These are phyloP conservation scores for Adansonia grandidieri DNA, from an alignment of 441 rosid species.

Conservation along the genomic window DNA sequence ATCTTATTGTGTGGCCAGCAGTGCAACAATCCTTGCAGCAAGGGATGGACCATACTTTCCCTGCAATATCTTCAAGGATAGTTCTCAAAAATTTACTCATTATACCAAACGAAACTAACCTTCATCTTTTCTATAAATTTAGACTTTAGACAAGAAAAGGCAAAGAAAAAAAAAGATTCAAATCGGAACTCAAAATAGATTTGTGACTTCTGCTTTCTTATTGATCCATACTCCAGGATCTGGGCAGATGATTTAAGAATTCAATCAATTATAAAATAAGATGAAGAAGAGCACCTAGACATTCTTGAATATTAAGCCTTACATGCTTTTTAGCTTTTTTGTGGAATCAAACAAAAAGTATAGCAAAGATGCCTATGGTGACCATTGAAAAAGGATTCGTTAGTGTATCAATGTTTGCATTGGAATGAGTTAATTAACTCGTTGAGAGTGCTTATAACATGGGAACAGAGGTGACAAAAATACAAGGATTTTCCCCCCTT, in stretches of 20 bases:
- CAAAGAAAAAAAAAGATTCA: neutral
- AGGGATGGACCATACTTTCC: neutral
- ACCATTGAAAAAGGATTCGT: too few species aligned
- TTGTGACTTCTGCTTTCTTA: neutral
- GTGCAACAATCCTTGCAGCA: neutral
- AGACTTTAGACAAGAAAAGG: neutral
- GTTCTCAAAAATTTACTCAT: neutral
- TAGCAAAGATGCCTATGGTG: too few species aligned
- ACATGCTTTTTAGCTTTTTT: too few species aligned
- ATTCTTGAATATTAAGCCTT: too few species aligned
- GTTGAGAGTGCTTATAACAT: neutral
- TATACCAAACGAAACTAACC: neutral
- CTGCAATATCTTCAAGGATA: neutral
- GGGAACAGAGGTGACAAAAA: neutral
- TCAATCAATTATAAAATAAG: too few species aligned
- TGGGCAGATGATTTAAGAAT: too few species aligned
- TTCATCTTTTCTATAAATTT: neutral
- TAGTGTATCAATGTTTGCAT: neutral
- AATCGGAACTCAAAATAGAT: neutral
- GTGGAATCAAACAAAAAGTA: too few species aligned
- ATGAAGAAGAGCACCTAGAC: too few species aligned
- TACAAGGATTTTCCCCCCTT: neutral
- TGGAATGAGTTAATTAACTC: neutral
- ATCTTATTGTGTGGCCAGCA: neutral
- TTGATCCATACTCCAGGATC: too few species aligned